A percentile compares a stretch with the other conserved stretches of the same genome.
These are phyloP conservation scores for Boletus eberwhitei DNA, from an alignment of 768 basidiomycete species.

Conservation along the genomic window DNA sequence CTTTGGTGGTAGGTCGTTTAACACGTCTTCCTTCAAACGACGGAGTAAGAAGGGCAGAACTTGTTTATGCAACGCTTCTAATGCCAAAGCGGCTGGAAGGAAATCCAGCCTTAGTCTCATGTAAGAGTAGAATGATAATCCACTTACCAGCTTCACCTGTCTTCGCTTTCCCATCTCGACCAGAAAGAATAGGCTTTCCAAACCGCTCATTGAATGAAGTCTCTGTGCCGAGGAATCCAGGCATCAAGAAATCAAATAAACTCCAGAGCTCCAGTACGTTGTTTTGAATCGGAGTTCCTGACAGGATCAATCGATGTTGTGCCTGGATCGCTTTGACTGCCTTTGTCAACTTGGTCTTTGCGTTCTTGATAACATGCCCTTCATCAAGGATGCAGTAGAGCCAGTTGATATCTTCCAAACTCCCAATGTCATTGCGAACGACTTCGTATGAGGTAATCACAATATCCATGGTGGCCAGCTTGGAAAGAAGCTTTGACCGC, in stretches of 20 bases:
- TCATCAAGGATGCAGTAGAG: slow-evolving; percentile 97
- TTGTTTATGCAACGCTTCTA: slow-evolving; percentile 97
- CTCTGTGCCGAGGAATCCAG: slow-evolving; percentile 97
- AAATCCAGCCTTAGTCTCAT: not conserved
- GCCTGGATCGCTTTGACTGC: slow-evolving; percentile 90
- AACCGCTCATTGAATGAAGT: slow-evolving; percentile 92
- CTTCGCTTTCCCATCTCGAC: slow-evolving; percentile 93
- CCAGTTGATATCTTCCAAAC: slow-evolving; percentile 75
- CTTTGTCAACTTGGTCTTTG: slow-evolving; percentile 95
- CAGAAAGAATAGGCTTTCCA: slow-evolving; percentile 91
- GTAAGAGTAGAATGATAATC: not conserved
- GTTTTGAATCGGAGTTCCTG: slow-evolving; percentile 98
- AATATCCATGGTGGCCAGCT: slow-evolving; percentile 73
- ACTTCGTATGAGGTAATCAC: slow-evolving; percentile 98
- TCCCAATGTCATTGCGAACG: slow-evolving; percentile 87
- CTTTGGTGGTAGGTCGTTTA: slow-evolving; percentile 94
- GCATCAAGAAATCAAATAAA: slow-evolving; percentile 99
- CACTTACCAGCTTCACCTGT: slow-evolving; percentile 87
- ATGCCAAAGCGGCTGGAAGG: slow-evolving; percentile 76
- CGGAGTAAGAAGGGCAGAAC: slow-evolving; percentile 97
- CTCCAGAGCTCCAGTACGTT: slow-evolving; percentile 99
- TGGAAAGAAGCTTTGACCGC: slow-evolving; percentile 62
- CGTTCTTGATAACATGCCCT: slow-evolving; percentile 98
- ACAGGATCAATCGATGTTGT: slow-evolving; percentile 90
- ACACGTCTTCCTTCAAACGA: slow-evolving; percentile 94